These are phyloP conservation scores for Xylariaceae sp. DNA, from an alignment of 2,329 filamentous ascomycete genomes.

Conservation along the genomic window DNA sequence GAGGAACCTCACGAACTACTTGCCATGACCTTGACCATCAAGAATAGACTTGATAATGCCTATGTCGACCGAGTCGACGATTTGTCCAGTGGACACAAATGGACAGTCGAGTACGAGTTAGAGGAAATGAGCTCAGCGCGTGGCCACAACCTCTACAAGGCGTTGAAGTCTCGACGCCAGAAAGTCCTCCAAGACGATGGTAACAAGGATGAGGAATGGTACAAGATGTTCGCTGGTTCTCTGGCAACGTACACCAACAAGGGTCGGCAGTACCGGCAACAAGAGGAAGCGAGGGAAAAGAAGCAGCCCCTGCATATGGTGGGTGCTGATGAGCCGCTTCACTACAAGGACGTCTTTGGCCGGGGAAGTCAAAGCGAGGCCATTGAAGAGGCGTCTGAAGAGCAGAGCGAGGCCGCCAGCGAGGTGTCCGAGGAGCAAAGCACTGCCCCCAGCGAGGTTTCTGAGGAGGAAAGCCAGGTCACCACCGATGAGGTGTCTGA, in stretches of 20 bases:
- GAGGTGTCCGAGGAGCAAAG: too few species aligned
- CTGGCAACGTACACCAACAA: constrained; percentile 40
- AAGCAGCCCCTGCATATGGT: constrained; percentile 43
- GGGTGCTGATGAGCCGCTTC: constrained; percentile 23
- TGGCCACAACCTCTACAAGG: constrained; percentile 49
- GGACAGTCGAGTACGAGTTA: constrained; percentile 75
- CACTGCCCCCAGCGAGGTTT: too few species aligned
- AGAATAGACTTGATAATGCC: constrained; percentile 64
- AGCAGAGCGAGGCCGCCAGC: not conserved
- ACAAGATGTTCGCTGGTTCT: constrained; percentile 41
- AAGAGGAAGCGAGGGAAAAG: constrained; percentile 49
- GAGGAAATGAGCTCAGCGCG: constrained; percentile 50
- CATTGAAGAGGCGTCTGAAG: not conserved
- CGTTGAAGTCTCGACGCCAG: constrained; percentile 52
- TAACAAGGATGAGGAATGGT: constrained; percentile 40
- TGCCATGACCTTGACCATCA: constrained; percentile 66
- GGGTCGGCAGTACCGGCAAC: constrained; percentile 55
- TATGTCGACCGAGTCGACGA: constrained; percentile 56
- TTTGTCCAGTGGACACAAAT: constrained; percentile 43
- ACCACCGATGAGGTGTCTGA: not conserved
- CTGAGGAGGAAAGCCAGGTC: too few species aligned
- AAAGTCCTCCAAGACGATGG: constrained; percentile 42
- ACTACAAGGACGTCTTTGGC: constrained; percentile 12
- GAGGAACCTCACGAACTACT: constrained; percentile 42
- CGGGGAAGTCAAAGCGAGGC: not conserved